Evolutionary conservation across 1,284 basidiomycete species (phyloP).

Genomic region (Cutaneotrichosporon cutaneum): DNA sequence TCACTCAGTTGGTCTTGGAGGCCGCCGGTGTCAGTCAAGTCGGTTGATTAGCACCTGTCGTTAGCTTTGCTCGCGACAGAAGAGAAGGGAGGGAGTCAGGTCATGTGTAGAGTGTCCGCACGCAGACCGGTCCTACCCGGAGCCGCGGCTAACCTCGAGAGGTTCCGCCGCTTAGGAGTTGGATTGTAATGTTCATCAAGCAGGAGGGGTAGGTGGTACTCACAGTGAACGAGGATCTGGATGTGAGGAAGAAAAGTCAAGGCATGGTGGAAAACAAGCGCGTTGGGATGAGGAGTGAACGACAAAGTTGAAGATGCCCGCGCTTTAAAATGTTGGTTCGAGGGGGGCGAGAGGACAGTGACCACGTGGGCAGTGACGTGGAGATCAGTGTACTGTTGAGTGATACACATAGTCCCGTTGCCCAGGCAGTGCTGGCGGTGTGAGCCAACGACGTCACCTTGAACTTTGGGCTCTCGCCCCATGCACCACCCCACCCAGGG

Average conservation of each 20-base stretch:
- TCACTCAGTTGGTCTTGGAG: slow-evolving; percentile 21
- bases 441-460: background rate
- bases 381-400: no score
- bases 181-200: slow-evolving; percentile 46
- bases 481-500: no score
- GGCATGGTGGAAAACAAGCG: background rate
- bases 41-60: slow-evolving; percentile 1
- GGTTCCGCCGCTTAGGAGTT: slow-evolving; percentile 46
- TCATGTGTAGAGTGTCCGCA: slow-evolving; percentile 50
- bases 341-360: background rate
- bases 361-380: background rate
- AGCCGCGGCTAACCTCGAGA: slow-evolving; percentile 38
- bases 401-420: background rate
- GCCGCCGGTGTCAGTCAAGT: background rate
- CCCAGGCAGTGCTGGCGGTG: background rate
- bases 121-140: slow-evolving; percentile 45
- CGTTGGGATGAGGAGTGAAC: slow-evolving; percentile 3
- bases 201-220: slow-evolving; percentile 15
- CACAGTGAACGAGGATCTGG: slow-evolving; percentile 1
- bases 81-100: slow-evolving; percentile 32
- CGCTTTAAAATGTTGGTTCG: background rate
- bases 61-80: slow-evolving; percentile 15
- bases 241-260: background rate
- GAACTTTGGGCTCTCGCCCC: background rate
- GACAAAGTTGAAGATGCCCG: background rate